Evolutionary conservation across 2,329 filamentous ascomycete species (phyloP).

Genomic region (Ceratocystiopsis brevicomis): DNA sequence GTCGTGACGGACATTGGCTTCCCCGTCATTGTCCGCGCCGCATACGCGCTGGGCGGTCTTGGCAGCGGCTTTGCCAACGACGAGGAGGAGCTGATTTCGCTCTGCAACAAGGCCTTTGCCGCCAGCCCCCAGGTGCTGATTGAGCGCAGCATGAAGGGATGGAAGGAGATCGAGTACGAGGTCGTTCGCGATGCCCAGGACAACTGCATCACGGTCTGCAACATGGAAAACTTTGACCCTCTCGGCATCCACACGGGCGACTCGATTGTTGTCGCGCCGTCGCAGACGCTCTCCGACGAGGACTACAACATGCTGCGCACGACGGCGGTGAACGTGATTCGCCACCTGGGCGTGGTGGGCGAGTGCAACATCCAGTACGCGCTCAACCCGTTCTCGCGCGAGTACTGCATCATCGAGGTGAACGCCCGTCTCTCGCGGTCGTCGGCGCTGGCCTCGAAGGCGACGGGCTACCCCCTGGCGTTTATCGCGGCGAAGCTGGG

Average conservation of each 20-base stretch:
- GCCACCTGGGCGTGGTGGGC: conserved; percentile 89
- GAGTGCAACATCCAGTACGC: conserved; percentile 99
- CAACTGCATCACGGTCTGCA: conserved; percentile 98
- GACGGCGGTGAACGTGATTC: conserved; percentile 90
- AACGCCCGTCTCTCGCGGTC: conserved; percentile 92
- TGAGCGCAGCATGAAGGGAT: conserved; percentile 97
- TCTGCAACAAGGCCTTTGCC: conserved; percentile 89
- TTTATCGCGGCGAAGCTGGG: conserved; percentile 96
- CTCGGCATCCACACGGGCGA: conserved; percentile 96
- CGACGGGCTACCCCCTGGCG: conserved; percentile 85
- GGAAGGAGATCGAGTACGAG: conserved; percentile 99
- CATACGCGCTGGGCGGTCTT: conserved; percentile 85
- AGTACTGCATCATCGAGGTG: conserved; percentile 99
- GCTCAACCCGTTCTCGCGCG: conserved; percentile 79
- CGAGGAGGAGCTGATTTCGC: conserved; percentile 59
- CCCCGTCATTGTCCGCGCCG: conserved; percentile 90
- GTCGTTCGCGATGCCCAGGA: conserved; percentile 88
- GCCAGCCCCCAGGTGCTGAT: conserved; percentile 92
- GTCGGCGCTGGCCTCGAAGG: conserved; percentile 89
- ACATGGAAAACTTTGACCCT: conserved; percentile 99
- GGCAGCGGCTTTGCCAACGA: conserved; percentile 92
- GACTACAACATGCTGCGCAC: conserved; percentile 99
- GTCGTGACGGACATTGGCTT: conserved; percentile 85
- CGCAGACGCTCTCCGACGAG: conserved; percentile 88
- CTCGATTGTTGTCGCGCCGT: conserved; percentile 93